Evolutionary conservation across 2,329 filamentous ascomycete species (phyloP), one percentile per base, ranked within the genome.

Genomic region (Cercospora sp.): DNA sequence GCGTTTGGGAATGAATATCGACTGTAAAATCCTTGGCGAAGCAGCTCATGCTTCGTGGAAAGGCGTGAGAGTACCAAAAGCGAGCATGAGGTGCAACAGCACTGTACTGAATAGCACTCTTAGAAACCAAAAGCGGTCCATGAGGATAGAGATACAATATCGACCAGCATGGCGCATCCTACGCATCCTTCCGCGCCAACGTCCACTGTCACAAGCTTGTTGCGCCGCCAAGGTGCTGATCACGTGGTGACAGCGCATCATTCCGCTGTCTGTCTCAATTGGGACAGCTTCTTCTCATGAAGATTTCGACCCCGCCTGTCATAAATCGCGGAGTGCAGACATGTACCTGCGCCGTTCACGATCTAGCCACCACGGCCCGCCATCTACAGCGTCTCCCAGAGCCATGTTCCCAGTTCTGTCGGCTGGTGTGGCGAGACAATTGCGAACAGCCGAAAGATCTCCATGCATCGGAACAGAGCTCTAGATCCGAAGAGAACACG

Each of bases 21-120:
- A 51, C 36, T 57, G 62, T 64, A 42, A 64, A 31, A 42, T 64
- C 30, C 62, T 30, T n/a, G 48, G 62, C 18, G 20, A 26, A 28
- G 33, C 5, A 61, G 59, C 59, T 61, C 23, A 40, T 55, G 61
- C 42, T 58, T 45, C 48, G 31, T 8, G 16, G 18, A 28, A 42
- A 40, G 48, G 51, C 55, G 40, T 58, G 62, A 40, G 63, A 60
- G 63, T 33, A 60, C n/a, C 42, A 65, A 65, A 65, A 65, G 63
- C 63, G 63, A 33, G 55, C 55, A 60, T 60, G 53, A 33, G 55
- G 53, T 48, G 58, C 33, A n/a, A 60, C 55, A 60, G 36, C 58
- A 60, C 63, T 65, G 57, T 60, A 58, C 40, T 40, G 58, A 36
- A 23, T 53, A 60, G 55, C 40, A 65, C 40, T 36, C 20, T 60